These are phyloP conservation scores for Stemphylium lycopersici DNA, from an alignment of 2,329 filamentous ascomycete genomes.

Conservation along the genomic window DNA sequence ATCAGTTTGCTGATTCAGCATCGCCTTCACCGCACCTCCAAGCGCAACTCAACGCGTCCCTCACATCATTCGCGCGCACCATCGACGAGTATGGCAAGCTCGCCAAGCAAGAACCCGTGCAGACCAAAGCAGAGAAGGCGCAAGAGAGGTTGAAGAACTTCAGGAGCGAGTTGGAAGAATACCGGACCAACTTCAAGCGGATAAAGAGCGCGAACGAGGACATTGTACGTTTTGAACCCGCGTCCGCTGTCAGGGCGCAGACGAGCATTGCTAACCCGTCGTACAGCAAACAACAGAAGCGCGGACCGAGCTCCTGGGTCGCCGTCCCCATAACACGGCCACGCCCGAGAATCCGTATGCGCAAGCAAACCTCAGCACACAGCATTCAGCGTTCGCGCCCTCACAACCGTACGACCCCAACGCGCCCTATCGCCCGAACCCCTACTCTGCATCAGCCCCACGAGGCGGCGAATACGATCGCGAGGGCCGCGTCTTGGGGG, in stretches of 20 bases:
- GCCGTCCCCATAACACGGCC: slow-evolving; percentile 77
- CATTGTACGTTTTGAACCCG: slow-evolving; percentile 53
- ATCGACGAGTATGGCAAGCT: slow-evolving; percentile 90
- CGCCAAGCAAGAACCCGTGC: slow-evolving; percentile 85
- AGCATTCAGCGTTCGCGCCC: slow-evolving; percentile 42
- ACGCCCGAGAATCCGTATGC: slow-evolving; percentile 95
- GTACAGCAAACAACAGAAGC: slow-evolving; percentile 66
- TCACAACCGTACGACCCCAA: slow-evolving; percentile 35
- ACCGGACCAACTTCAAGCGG: slow-evolving; percentile 75
- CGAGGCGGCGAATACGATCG: slow-evolving; percentile 65
- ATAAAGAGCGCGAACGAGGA: slow-evolving; percentile 82
- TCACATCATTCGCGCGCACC: slow-evolving; percentile 84
- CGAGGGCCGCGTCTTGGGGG: slow-evolving; percentile 83
- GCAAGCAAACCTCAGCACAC: slow-evolving; percentile 27
- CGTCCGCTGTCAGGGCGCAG: not conserved
- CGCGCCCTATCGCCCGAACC: slow-evolving; percentile 49
- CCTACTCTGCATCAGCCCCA: slow-evolving; percentile 46
- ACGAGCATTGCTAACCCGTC: slow-evolving; percentile 9
- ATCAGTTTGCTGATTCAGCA: slow-evolving; percentile 67
- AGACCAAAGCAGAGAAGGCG: slow-evolving; percentile 90
- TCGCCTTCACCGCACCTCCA: slow-evolving; percentile 68
- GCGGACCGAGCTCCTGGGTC: slow-evolving; percentile 80
- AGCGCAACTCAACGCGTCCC: slow-evolving; percentile 55
- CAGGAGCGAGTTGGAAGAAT: slow-evolving; percentile 79
- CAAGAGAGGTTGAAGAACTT: slow-evolving; percentile 85